Base-by-base conservation (phyloP, 139 green algal genomes). In the Chlorella ohadii region DNA sequence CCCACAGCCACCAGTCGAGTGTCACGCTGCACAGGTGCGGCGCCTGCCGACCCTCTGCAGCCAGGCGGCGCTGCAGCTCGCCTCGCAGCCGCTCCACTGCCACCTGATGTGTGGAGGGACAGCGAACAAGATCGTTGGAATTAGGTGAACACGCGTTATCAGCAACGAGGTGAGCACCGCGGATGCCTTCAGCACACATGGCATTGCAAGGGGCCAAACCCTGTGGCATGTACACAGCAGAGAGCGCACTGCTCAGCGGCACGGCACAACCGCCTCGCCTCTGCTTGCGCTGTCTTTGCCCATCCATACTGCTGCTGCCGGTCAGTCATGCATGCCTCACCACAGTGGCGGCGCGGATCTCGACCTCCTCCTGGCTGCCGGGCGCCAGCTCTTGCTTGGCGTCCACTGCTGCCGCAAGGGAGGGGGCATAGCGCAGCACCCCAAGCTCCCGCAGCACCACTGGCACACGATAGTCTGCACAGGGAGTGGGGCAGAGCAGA, bases 1-100 rank as follows among this genome's bases (percentile, higher is more conserved):
- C 87, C 95, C 95, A 98, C 47, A 97, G 85, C 88, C 89, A 96
- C 95, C 95, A 98, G 66, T 97, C 95, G 38, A 98, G 76, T 74
- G 93, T 84, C 27, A 97, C 85, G 67, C 86, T 89, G 59, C 25
- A 38, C 25, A 78, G 63, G 33, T 74, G 16, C 16, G 28, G 6
- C 19, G 28, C 63, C 27, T 34, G 22, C 11, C 9, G 28, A 7
- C 20, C 55, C 39, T 61, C 63, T n/a, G 64, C 44, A 51, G n/a
- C 41, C 67, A 67, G 7, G 34, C 61, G n/a, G 31, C 31, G 61
- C 33, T 66, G 47, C 38, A 95, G 74, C 57, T 80, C 85, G 1
- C 85, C 56, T 41, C 82, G 68, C 36, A 97, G 73, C 27, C 66
- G 44, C 84, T 96, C 92, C 31, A 97, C 94, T 5, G 94, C 94